Base-by-base conservation (phyloP, 73 alveolate species). In the Blepharisma japonicum region DNA sequence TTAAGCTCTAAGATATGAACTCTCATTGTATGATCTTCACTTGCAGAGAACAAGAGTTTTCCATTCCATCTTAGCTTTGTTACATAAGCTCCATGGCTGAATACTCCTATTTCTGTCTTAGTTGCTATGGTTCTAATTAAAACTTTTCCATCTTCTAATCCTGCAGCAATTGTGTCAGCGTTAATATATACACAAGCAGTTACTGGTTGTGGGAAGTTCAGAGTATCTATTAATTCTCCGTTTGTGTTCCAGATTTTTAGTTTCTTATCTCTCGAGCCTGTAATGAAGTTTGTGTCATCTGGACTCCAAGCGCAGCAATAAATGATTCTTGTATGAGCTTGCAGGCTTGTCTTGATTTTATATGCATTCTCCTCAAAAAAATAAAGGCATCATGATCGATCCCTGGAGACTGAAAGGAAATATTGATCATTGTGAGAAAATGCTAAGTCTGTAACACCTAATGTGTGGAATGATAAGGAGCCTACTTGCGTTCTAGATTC, bases 181-280 rank as follows among this genome's bases (percentile, higher is more conserved):
- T 5, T 39, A 0, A 61, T 25, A 14, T 9, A 61, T 8, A 14
- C 39, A 25, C 49, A 20, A 20, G 74, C 74, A 8, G 74, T 61
- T 2, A 61, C 74, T 2, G 49, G 49, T 14, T 11, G 18, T 18
- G 38, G 49, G 23, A 61, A 61, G 18, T 5, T 25, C 38, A 61
- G 11, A 61, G 18, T 18, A n/a, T 14, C 47, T 14, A 61, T 25
- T 9, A 61, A 9, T 25, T 61, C 90, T 6, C 56, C 74, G 9
- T 23, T 32, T 9, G 81, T 56, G 14, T 81, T 54, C 27, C 83
- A 80, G n/a, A 84, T 79, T 68, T 81, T 79, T 9, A 84, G 45
- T 81, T 86, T 78, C 83, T 96, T 94, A 79, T 96, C 99, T 86
- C 98, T 96, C 45, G 97, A 87, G 23, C 99, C 98, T 6, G 99